Evolutionary conservation across 202 grass and related monocot genomes (phyloP).

Genomic region (Digitaria exilis): DNA sequence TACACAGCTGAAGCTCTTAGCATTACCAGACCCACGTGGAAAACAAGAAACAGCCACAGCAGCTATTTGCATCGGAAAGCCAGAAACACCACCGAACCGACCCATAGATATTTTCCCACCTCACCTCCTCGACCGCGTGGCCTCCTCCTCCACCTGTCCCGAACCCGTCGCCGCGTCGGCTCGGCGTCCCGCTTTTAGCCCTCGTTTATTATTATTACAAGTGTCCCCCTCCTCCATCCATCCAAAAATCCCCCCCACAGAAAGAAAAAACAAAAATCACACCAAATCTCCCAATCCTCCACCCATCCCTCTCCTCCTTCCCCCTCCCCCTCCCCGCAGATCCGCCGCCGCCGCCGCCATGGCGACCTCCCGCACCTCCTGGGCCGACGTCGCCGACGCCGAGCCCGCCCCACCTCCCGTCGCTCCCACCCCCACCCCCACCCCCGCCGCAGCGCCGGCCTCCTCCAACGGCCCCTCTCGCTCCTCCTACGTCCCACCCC

Average conservation of each 20-base stretch:
- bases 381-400: constrained; percentile 70
- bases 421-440: not conserved
- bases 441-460: not conserved
- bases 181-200: too few relatives aligned
- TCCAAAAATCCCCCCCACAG: not conserved
- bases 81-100: too few relatives aligned
- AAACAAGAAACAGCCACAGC: too few relatives aligned
- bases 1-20: too few relatives aligned
- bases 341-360: constrained; percentile 38
- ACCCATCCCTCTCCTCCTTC: not conserved
- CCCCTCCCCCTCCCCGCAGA: constrained; percentile 8
- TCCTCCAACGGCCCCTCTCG: constrained; percentile 24
- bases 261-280: not conserved
- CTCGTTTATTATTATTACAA: too few relatives aligned
- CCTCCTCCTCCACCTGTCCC: too few relatives aligned
- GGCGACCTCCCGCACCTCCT: constrained; percentile 52
- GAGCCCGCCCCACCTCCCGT: constrained; percentile 23
- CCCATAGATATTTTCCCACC: too few relatives aligned
- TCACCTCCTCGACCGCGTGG: too few relatives aligned
- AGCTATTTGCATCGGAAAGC: too few relatives aligned
- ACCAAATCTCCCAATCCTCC: not conserved
- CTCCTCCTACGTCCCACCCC: constrained; percentile 69
- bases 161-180: too few relatives aligned
- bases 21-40: too few relatives aligned
- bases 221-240: not conserved